A percentile compares a stretch with the other conserved stretches of the same genome.
These are phyloP conservation scores for Podila epicladia DNA, from an alignment of 192 early-diverging fungal species.

Conservation along the genomic window DNA sequence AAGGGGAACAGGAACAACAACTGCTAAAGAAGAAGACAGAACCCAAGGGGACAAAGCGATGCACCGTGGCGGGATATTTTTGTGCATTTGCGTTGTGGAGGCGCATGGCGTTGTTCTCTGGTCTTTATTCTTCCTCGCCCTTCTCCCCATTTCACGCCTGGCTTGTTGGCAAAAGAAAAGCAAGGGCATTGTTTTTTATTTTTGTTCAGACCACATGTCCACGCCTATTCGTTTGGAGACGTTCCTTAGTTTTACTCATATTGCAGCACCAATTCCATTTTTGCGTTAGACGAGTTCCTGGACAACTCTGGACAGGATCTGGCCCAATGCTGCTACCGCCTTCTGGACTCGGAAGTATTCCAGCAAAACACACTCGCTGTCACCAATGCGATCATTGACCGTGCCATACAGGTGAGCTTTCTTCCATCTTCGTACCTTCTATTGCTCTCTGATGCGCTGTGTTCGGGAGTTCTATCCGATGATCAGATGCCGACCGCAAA, in stretches of 20 bases:
- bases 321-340: constrained; percentile 56
- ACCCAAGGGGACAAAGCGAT: no score
- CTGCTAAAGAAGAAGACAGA: no score
- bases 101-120: neutral
- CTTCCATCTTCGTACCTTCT: neutral
- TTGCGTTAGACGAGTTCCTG: constrained; percentile 57
- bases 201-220: neutral
- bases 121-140: neutral
- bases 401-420: constrained; percentile 36
- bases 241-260: neutral
- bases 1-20: no score
- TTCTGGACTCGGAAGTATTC: constrained; percentile 62
- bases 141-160: neutral
- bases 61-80: neutral
- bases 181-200: neutral
- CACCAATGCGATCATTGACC: constrained; percentile 24
- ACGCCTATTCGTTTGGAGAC: neutral
- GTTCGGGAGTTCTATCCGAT: neutral
- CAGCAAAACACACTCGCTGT: constrained; percentile 35
- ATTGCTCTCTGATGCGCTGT: no score
- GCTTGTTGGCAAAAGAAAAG: no score
- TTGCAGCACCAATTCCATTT: neutral
- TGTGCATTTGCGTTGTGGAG: neutral
- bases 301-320: constrained; percentile 47
- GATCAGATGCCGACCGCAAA: neutral